A percentile compares a stretch with the other conserved stretches of the same genome.
These are phyloP conservation scores for Tulasnella sp. DNA, from an alignment of 768 basidiomycete species.

Conservation along the genomic window DNA sequence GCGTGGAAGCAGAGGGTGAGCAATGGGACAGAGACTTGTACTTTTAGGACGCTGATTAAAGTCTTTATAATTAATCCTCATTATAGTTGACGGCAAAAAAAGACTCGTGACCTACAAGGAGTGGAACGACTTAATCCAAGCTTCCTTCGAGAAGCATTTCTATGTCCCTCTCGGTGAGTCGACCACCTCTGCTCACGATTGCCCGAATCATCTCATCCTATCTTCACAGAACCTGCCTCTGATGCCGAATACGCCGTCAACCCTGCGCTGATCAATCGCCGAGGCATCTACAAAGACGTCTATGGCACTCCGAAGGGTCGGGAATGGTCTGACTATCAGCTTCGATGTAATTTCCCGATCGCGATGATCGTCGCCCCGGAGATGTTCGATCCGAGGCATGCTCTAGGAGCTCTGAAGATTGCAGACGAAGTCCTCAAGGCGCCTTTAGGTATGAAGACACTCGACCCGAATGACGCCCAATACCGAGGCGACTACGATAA, in stretches of 20 bases:
- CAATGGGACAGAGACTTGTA: slow-evolving; percentile 7
- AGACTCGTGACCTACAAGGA: slow-evolving; percentile 75
- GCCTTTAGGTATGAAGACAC: slow-evolving; percentile 92
- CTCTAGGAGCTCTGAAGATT: slow-evolving; percentile 65
- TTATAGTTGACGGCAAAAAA: slow-evolving; percentile 54
- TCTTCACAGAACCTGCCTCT: slow-evolving; percentile 47
- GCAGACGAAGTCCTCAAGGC: slow-evolving; percentile 71
- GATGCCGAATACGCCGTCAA: slow-evolving; percentile 64
- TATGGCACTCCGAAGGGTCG: slow-evolving; percentile 76
- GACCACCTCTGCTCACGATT: background rate
- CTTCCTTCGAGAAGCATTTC: slow-evolving; percentile 81
- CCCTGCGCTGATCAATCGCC: slow-evolving; percentile 60
- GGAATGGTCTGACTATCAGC: slow-evolving; percentile 97
- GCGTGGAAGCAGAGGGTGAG: slow-evolving; percentile 71
- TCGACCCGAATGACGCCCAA: slow-evolving; percentile 77
- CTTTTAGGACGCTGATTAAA: too few relatives aligned
- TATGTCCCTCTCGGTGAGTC: slow-evolving; percentile 70
- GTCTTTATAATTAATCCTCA: slow-evolving; percentile 4
- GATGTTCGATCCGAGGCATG: slow-evolving; percentile 72
- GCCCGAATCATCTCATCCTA: slow-evolving; percentile 1
- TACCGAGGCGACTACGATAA: slow-evolving; percentile 93
- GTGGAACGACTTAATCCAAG: slow-evolving; percentile 77
- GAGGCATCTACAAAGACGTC: slow-evolving; percentile 98
- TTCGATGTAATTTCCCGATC: slow-evolving; percentile 86
- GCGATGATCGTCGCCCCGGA: slow-evolving; percentile 98